A percentile compares a stretch with the other conserved stretches of the same genome.
Evolutionary conservation across 73 alveolate genomes (phyloP).

Genomic region (Urostyla sp.): DNA sequence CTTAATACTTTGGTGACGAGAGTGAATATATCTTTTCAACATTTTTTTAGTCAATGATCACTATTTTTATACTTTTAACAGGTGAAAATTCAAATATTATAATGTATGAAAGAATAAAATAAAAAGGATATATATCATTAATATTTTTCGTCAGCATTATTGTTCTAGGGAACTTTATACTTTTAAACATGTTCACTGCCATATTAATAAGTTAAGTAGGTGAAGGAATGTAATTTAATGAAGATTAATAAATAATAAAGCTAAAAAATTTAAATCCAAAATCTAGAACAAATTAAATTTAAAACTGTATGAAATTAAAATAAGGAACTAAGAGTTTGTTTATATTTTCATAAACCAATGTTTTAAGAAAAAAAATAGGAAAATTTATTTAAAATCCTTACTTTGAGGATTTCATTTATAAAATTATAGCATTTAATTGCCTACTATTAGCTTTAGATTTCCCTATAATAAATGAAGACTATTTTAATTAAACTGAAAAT

Average conservation of each 20-base stretch:
- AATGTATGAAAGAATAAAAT: background rate
- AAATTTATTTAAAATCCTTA: slow-evolving; percentile 34
- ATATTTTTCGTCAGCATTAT: slow-evolving; percentile 49
- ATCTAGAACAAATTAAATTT: background rate
- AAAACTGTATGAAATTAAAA: background rate
- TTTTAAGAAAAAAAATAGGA: background rate
- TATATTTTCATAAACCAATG: slow-evolving; percentile 1
- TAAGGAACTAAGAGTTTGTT: slow-evolving; percentile 25
- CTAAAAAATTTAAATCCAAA: background rate
- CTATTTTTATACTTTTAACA: slow-evolving; percentile 51
- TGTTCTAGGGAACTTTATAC: slow-evolving; percentile 51
- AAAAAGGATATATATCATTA: slow-evolving; percentile 13
- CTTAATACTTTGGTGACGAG: slow-evolving; percentile 18
- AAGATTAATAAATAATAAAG: background rate
- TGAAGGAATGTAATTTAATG: background rate
- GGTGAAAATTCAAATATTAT: slow-evolving; percentile 67
- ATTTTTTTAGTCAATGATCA: background rate
- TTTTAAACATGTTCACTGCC: slow-evolving; percentile 64
- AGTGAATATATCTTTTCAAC: slow-evolving; percentile 12
- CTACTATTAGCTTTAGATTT: slow-evolving; percentile 44
- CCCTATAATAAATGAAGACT: background rate
- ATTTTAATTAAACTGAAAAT: background rate
- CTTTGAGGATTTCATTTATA: slow-evolving; percentile 56
- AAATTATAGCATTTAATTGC: slow-evolving; percentile 34
- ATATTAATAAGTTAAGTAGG: slow-evolving; percentile 31